These are phyloP conservation scores for Globisporangium emineosum DNA, from an alignment of 352 stramenopile species.

Conservation along the genomic window DNA sequence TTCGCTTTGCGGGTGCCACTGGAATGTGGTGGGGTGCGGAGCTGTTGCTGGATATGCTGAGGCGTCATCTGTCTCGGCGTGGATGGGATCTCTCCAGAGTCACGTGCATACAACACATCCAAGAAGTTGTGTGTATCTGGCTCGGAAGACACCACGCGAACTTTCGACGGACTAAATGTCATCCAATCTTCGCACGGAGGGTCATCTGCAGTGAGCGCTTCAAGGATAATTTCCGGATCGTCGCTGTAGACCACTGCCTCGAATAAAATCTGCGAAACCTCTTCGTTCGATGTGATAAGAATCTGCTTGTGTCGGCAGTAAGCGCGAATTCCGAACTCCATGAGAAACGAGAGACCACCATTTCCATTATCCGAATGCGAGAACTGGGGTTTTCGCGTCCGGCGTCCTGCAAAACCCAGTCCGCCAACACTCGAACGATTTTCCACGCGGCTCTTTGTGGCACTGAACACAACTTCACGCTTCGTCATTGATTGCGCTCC, in stretches of 20 bases:
- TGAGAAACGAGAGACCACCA: conserved; percentile 27
- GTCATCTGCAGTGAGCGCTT: conserved; percentile 36
- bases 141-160: background rate
- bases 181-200: conserved; percentile 44
- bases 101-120: conserved; percentile 23
- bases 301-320: conserved; percentile 41
- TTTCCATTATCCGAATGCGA: conserved; percentile 1
- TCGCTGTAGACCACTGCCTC: conserved; percentile 34
- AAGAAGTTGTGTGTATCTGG: conserved; percentile 10
- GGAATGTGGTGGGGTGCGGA: conserved; percentile 6
- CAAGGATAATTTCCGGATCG: conserved; percentile 37
- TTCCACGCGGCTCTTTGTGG: background rate
- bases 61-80: background rate
- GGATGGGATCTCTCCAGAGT: background rate
- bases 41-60: background rate
- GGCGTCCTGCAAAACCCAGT: background rate
- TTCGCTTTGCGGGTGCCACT: conserved; percentile 16
- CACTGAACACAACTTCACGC: background rate
- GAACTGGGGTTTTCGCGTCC: conserved; percentile 12
- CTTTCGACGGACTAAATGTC: conserved; percentile 21
- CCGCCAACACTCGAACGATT: background rate
- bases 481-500: conserved; percentile 1
- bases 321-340: conserved; percentile 35
- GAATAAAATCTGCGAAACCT: conserved; percentile 32
- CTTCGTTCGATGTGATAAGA: conserved; percentile 24